These are phyloP conservation scores for Calcarisporium arbuscula DNA, from an alignment of 2,329 filamentous ascomycete species.

Conservation along the genomic window DNA sequence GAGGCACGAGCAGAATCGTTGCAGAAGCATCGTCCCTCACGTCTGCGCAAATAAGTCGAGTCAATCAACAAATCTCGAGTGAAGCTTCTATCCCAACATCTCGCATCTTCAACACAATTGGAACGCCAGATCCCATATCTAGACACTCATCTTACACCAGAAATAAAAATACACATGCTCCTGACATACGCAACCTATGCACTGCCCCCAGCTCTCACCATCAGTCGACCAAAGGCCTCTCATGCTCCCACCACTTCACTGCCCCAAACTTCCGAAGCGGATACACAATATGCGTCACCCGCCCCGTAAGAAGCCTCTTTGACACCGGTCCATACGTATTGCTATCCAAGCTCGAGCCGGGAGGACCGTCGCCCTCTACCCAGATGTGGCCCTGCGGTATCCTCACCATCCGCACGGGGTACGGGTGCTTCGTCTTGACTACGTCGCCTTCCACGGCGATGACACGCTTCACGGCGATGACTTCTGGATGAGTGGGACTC, in stretches of 20 bases:
- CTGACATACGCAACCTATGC: too few species aligned
- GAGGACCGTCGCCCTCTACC: constrained; percentile 85
- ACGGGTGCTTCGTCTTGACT: constrained; percentile 59
- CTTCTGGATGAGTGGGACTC: constrained; percentile 64
- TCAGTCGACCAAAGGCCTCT: constrained; percentile 19
- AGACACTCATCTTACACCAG: too few species aligned
- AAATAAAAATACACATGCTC: too few species aligned
- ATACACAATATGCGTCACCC: constrained; percentile 65
- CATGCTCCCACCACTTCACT: constrained; percentile 52
- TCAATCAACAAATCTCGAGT: too few species aligned
- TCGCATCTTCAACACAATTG: too few species aligned
- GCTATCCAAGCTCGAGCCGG: constrained; percentile 69
- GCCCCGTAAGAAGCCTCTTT: constrained; percentile 66
- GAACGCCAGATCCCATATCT: too few species aligned
- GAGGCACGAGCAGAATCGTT: too few species aligned
- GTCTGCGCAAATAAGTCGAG: too few species aligned
- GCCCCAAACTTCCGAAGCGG: constrained; percentile 55
- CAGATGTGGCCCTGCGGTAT: constrained; percentile 85
- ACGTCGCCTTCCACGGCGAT: constrained; percentile 75
- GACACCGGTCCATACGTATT: constrained; percentile 86
- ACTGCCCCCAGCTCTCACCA: too few species aligned
- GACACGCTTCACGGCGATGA: constrained; percentile 72
- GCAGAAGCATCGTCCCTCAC: too few species aligned
- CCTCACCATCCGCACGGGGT: constrained; percentile 47
- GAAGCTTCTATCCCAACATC: too few species aligned